Base-by-base conservation (phyloP, 2,329 filamentous ascomycete species). In the Hypoxylon sp. region DNA sequence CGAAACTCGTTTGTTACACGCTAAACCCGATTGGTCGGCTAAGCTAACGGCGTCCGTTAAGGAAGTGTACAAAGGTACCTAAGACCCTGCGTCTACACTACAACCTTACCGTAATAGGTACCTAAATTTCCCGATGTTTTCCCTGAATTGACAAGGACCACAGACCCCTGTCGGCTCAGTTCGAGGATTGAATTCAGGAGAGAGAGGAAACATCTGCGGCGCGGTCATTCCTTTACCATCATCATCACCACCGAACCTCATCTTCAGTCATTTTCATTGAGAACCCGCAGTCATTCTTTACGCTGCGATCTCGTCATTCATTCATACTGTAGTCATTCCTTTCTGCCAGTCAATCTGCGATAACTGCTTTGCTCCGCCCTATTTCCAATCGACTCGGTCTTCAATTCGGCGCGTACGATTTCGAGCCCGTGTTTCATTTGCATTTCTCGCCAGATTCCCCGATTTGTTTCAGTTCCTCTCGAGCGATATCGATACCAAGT, bases 151-250 rank as follows among this genome's bases (percentile, higher is more conserved):
- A 66, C 59, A 63, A 60, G 59, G 63, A 63, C 62, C 56, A 45
- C 11, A 36, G 4, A 48, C 65, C 62, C 65, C 16, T 61, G 53
- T 61, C 50, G 46, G 32, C 11, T 20, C 14, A 14, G 58, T 57
- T 65, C 51, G 62, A 65, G 44, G 50, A 48, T 65, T 53, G 62
- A 61, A 68, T 68, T 68, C 65, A 68, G 65, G 65, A 61, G 65
- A 65, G 65, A 65, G 48, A 51, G 24, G 20, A 14, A 50, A 33
- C 24, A 24, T 28, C 20, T 42, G 28, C 36, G 40, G 63, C 63
- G 64, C 64, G 56, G 48, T 64, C 57, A 26, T 50, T 58, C 40
- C 52, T 51, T 65, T 55, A 61, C 40, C 46, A 61, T 11, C 53
- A 54, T 50, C 50, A 60, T 32, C 55, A 51, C 46, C 60, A 63